Evolutionary conservation across 2,329 filamentous ascomycete genomes (phyloP).

Genomic region (Trichoderma aggressivum): DNA sequence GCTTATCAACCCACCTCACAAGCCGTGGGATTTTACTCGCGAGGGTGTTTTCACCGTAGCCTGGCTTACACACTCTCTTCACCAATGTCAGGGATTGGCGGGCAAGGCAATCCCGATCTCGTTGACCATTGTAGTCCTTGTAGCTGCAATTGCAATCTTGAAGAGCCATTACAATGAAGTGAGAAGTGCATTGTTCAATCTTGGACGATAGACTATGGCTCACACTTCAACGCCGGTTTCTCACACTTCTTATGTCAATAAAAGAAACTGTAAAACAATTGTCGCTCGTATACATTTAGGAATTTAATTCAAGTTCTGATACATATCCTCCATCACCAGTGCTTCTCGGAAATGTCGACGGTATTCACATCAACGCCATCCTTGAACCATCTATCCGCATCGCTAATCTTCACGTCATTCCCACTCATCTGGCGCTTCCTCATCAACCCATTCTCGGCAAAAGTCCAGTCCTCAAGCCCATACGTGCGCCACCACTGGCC

Average conservation of each 20-base stretch:
- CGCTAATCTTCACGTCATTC: constrained; percentile 63
- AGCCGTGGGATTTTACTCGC: background rate
- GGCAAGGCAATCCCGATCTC: background rate
- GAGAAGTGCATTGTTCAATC: background rate
- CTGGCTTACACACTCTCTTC: background rate
- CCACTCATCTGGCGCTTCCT: constrained; percentile 73
- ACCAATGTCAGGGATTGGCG: too few relatives aligned
- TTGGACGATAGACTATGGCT: background rate
- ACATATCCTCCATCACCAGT: constrained; percentile 51
- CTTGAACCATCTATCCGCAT: constrained; percentile 65
- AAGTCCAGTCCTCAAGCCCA: constrained; percentile 78
- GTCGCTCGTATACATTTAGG: background rate
- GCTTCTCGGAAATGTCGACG: constrained; percentile 63
- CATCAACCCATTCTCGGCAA: constrained; percentile 67
- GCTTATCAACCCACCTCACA: too few relatives aligned
- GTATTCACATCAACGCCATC: constrained; percentile 66
- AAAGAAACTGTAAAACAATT: background rate
- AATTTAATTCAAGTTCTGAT: background rate
- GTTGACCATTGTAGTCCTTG: background rate
- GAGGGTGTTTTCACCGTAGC: background rate
- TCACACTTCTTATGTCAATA: background rate
- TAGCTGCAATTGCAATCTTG: background rate
- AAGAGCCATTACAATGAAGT: background rate
- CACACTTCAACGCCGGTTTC: background rate
- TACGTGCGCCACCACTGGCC: constrained; percentile 87